These are phyloP conservation scores for Alloteropsis semialata DNA, from an alignment of 176 grass and related monocot genomes.

Conservation along the genomic window DNA sequence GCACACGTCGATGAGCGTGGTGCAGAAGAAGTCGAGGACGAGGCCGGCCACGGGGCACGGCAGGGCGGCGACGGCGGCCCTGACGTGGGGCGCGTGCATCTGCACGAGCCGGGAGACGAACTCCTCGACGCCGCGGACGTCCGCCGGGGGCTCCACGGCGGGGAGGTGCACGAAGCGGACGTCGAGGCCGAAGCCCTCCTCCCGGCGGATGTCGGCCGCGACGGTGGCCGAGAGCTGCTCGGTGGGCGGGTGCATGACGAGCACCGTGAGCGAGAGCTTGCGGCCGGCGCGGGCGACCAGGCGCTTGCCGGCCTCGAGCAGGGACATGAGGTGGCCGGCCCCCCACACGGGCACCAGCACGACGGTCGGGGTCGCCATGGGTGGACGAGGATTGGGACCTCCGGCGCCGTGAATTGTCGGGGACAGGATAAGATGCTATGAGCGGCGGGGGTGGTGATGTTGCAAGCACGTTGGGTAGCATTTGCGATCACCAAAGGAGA, in stretches of 20 bases:
- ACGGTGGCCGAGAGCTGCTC: neutral
- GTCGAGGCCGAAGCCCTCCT: slow-evolving; percentile 3
- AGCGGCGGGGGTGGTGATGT: neutral
- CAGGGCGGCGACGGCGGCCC: neutral
- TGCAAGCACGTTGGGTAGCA: neutral
- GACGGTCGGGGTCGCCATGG: slow-evolving; percentile 9
- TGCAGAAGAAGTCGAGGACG: slow-evolving; percentile 48
- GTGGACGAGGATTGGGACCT: neutral
- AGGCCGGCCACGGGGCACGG: neutral
- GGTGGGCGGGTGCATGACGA: slow-evolving; percentile 18
- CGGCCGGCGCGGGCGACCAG: neutral
- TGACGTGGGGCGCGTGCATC: slow-evolving; percentile 25
- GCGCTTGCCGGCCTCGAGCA: slow-evolving; percentile 23
- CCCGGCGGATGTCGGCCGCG: neutral
- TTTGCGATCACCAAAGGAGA: too few relatives aligned
- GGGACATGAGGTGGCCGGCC: slow-evolving; percentile 27
- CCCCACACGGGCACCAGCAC: neutral
- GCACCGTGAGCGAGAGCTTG: slow-evolving; percentile 18
- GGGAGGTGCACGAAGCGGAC: slow-evolving; percentile 32
- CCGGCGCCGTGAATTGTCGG: neutral
- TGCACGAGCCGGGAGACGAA: slow-evolving; percentile 25
- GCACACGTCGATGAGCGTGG: slow-evolving; percentile 33
- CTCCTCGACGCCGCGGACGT: neutral
- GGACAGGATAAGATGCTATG: neutral
- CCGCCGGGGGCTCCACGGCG: neutral